These are phyloP conservation scores for Corynespora cassiicola DNA, from an alignment of 2,329 filamentous ascomycete genomes.

Conservation along the genomic window DNA sequence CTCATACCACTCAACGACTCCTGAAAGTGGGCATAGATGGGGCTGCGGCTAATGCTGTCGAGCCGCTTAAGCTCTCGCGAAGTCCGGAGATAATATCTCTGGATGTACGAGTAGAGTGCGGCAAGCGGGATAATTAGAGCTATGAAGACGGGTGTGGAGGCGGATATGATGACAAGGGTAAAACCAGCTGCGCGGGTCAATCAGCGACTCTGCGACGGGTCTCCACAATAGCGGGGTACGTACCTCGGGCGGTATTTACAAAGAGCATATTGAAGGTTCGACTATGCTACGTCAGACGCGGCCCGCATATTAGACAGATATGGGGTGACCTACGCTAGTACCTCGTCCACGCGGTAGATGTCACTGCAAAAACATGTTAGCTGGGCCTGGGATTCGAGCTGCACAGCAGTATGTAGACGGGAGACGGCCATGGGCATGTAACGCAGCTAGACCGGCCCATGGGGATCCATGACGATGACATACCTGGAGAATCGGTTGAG, in stretches of 20 bases:
- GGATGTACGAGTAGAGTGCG: conserved; percentile 87
- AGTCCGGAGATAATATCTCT: conserved; percentile 94
- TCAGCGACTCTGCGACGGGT: conserved; percentile 21
- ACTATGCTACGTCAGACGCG: conserved; percentile 41
- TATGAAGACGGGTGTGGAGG: conserved; percentile 80
- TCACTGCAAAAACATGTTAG: conserved; percentile 58
- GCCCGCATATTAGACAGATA: conserved; percentile 1
- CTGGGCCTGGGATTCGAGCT: conserved; percentile 9
- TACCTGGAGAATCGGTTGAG: conserved; percentile 94
- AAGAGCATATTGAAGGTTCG: conserved; percentile 94
- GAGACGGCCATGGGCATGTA: conserved; percentile 9
- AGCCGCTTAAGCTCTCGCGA: conserved; percentile 95
- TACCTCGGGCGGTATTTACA: conserved; percentile 57
- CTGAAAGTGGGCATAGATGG: conserved; percentile 98
- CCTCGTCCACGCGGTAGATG: conserved; percentile 85
- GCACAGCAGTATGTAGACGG: conserved; percentile 1
- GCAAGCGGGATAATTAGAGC: conserved; percentile 81
- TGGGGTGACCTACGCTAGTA: conserved; percentile 69
- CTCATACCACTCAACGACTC: conserved; percentile 93
- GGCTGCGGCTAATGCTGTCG: conserved; percentile 93
- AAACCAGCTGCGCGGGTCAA: conserved; percentile 63
- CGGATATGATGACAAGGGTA: conserved; percentile 84
- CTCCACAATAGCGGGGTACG: conserved; percentile 22
- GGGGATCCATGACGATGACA: conserved; percentile 33
- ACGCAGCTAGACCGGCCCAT: conserved; percentile 2